phyloP scores from a whole-genome alignment of 1,284 basidiomycete species.

The Marasmius sp. region DNA sequence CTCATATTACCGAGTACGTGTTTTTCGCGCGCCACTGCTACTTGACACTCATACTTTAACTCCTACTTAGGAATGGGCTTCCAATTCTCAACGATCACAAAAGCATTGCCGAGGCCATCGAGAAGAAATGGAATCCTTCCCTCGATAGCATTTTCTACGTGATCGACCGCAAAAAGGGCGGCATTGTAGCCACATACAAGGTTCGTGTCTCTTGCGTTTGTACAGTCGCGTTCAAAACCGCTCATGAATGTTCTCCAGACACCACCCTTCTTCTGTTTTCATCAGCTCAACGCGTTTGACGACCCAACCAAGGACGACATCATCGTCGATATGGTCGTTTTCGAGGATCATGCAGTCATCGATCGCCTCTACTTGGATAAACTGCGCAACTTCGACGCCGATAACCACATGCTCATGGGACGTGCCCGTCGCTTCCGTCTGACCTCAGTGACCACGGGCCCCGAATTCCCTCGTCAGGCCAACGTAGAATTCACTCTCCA shows the following conservation, averaged over 20 bases:
- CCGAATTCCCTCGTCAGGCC: conserved; percentile 5
- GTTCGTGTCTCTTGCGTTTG: neutral
- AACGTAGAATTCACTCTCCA: conserved; percentile 15
- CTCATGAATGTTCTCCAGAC: conserved; percentile 18
- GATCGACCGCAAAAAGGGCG: conserved; percentile 33
- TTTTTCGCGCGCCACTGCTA: neutral
- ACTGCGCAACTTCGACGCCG: conserved; percentile 14
- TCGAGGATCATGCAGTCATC: conserved; percentile 30
- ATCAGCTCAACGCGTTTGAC: conserved; percentile 36
- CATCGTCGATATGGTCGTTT: conserved; percentile 34
- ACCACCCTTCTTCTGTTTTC: conserved; percentile 38
- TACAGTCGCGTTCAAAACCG: neutral
- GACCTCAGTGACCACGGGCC: neutral
- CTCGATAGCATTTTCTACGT: conserved; percentile 33
- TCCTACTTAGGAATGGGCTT: conserved; percentile 20
- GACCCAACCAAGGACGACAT: conserved; percentile 30
- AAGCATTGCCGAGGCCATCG: conserved; percentile 27
- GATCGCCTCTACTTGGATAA: conserved; percentile 25
- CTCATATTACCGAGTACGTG: conserved; percentile 23
- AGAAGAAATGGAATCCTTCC: conserved; percentile 27
- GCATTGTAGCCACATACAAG: conserved; percentile 34
- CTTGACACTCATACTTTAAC: neutral
- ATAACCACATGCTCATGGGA: conserved; percentile 9
- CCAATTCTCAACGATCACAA: conserved; percentile 20
- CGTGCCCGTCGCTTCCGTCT: conserved; percentile 22